Evolutionary conservation across 2,329 filamentous ascomycete species (phyloP), one percentile per base, ranked within the genome.

Genomic region (Arthroderma sp.): DNA sequence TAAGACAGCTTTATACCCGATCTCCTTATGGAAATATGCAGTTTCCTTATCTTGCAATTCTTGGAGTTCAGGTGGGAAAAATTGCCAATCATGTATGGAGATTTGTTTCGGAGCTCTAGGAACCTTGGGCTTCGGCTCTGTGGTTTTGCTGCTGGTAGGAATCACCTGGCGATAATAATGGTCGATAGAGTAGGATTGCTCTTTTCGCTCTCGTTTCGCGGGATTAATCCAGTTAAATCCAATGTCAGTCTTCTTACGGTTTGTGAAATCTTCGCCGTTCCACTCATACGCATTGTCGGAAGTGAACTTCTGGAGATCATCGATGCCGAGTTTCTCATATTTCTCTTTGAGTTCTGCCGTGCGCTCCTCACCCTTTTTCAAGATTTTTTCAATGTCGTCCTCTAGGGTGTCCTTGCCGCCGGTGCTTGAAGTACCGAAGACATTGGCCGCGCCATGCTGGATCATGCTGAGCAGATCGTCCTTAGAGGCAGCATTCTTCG

Each of bases 231-330:
- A 98, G 58, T 73, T 88, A 52, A 95, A 76, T 40, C 85, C 86
- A 50, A 95, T 85, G 41, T 94, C 86, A 22, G 15, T 22, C 63
- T 93, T 94, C 68, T 93, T 93, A 59, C 81, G 78, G 47, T 83
- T 85, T 43, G 87, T 85, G 61, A 98, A 98, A 57, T 89, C 89
- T 66, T 96, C 82, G 39, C 91, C 91, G 52, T 98, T 98, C 93
- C 93, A 98, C 60, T 96, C 91, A 57, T 98, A 98, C 0, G 93
- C 88, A 44, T 86, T 94, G 57, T 98, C 91, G 0, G 89, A 95
- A 1, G 83, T 91, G 64, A 98, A 98, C 59, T 96, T 96, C 61
- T 98, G 91, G 37, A 98, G 68, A 54, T 98, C 91, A 61, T 98
- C 91, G 29, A 98, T 83, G 51, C 93, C 91, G 36, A 98, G 79